phyloP scores from a whole-genome alignment of 331 rosid genomes.

The Erythrophleum ivorense region DNA sequence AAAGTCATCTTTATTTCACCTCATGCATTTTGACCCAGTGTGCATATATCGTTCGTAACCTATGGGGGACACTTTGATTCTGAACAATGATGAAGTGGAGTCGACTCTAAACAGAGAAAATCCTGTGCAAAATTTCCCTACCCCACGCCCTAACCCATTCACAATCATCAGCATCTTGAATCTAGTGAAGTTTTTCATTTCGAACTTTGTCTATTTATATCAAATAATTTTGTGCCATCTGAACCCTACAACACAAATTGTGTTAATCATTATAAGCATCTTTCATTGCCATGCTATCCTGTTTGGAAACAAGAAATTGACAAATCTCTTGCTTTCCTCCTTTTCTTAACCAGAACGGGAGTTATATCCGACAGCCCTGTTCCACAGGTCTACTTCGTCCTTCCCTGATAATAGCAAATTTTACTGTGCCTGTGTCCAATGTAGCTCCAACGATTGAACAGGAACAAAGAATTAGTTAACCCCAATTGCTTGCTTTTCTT shows the following conservation, averaged over 20 bases:
- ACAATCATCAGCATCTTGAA: slow-evolving; percentile 25
- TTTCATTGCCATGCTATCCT: slow-evolving; percentile 16
- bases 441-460: slow-evolving; percentile 45
- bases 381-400: slow-evolving; percentile 36
- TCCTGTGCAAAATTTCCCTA: not conserved
- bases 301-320: slow-evolving; percentile 41
- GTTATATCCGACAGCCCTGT: slow-evolving; percentile 40
- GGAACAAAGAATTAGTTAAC: slow-evolving; percentile 32
- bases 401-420: slow-evolving; percentile 1
- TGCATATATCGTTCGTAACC: not conserved
- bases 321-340: slow-evolving; percentile 11
- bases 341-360: slow-evolving; percentile 18
- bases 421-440: slow-evolving; percentile 24
- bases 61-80: slow-evolving; percentile 12
- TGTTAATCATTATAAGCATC: slow-evolving; percentile 39
- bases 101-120: slow-evolving; percentile 23
- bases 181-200: slow-evolving; percentile 28
- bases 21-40: slow-evolving; percentile 14
- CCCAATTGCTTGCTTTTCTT: slow-evolving; percentile 24
- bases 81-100: slow-evolving; percentile 26
- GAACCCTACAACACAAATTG: slow-evolving; percentile 33
- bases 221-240: slow-evolving; percentile 29
- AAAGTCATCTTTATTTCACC: not conserved
- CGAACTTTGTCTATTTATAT: slow-evolving; percentile 10
- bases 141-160: slow-evolving; percentile 9